Conservation (phyloP, 352 stramenopile species). For the Phytopythium aichiense region DNA sequence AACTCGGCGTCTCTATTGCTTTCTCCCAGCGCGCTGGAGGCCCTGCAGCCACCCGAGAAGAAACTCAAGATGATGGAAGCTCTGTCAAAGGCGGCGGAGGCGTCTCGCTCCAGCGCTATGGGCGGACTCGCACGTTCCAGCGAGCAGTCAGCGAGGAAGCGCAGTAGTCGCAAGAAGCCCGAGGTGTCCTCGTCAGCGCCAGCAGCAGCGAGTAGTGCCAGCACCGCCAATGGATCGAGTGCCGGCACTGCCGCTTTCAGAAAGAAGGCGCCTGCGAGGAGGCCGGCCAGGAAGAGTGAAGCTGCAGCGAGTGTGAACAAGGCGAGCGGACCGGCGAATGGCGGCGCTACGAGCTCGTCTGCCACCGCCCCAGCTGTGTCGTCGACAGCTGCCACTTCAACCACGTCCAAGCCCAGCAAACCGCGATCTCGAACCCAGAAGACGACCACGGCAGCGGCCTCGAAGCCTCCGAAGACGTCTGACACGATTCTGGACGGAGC, state of each 20-base stretch:
- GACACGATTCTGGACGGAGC: neutral
- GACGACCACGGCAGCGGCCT: neutral
- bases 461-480: constrained; percentile 9
- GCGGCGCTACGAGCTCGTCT: neutral
- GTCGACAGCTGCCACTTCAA: neutral
- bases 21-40: constrained; percentile 17
- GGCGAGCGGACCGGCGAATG: constrained; percentile 13
- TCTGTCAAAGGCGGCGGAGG: constrained; percentile 21
- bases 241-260: constrained; percentile 3
- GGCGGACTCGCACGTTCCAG: constrained; percentile 8
- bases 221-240: neutral
- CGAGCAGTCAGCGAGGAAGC: constrained; percentile 15
- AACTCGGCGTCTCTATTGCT: neutral
- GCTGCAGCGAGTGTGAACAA: neutral
- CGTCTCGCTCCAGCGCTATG: constrained; percentile 10
- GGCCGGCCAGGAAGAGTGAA: constrained; percentile 11
- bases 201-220: constrained; percentile 9
- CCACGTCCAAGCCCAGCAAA: neutral
- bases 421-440: constrained; percentile 14
- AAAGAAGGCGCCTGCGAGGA: constrained; percentile 10
- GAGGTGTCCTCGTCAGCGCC: constrained; percentile 8
- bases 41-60: constrained; percentile 31
- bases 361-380: neutral
- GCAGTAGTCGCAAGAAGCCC: constrained; percentile 30
- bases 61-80: constrained; percentile 32